A percentile compares a stretch with the other conserved stretches of the same genome.
Conservation (phyloP, 352 stramenopile genomes). For the Globisporangium okanoganense region DNA sequence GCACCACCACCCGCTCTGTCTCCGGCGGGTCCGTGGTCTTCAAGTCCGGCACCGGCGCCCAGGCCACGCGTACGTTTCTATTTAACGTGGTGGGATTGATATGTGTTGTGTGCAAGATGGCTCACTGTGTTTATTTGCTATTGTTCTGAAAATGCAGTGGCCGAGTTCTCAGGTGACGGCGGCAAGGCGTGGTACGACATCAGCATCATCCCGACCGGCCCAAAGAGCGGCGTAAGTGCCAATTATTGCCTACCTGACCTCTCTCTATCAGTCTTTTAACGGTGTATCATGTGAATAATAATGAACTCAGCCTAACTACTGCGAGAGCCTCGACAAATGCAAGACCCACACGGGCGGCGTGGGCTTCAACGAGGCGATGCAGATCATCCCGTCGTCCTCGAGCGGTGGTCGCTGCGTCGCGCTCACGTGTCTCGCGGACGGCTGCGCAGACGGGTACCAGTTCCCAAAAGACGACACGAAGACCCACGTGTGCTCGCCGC, state of each 20-base stretch:
- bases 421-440: constrained; percentile 47
- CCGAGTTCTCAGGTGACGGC: constrained; percentile 56
- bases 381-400: constrained; percentile 35
- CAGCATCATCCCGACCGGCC: constrained; percentile 68
- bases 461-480: constrained; percentile 72
- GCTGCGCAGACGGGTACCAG: constrained; percentile 55
- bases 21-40: constrained; percentile 31
- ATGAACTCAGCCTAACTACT: constrained; percentile 44
- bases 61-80: constrained; percentile 50
- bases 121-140: not conserved
- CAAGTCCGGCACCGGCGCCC: constrained; percentile 41
- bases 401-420: constrained; percentile 37
- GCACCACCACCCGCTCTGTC: constrained; percentile 29
- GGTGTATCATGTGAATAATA: not conserved
- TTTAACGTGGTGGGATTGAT: not conserved
- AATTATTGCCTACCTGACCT: not conserved
- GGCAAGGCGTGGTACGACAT: constrained; percentile 67
- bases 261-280: not conserved
- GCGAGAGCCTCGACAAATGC: constrained; percentile 40
- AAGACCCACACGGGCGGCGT: constrained; percentile 58
- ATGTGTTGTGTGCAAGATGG: not conserved
- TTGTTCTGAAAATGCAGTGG: constrained; percentile 26
- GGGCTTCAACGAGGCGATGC: constrained; percentile 65
- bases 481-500: constrained; percentile 46
- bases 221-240: constrained; percentile 50